Percentiles rank a stretch among this genome's conserved stretches.
phyloP scores from a whole-genome alignment of 176 grass and related monocot species.

The Miscanthus lutarioriparius region DNA sequence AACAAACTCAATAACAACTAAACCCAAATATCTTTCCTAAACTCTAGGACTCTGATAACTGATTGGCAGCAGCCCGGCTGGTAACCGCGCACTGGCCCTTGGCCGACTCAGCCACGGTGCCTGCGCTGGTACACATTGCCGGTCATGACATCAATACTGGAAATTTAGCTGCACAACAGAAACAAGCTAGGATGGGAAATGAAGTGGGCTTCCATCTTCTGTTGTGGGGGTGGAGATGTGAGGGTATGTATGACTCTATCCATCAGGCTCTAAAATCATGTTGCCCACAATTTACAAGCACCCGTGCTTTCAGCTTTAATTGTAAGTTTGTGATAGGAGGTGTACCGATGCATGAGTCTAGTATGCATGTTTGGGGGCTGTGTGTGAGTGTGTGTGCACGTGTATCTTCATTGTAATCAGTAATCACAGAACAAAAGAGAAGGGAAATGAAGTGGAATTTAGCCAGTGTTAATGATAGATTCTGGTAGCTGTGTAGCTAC shows the following conservation, averaged over 20 bases:
- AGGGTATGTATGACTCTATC: neutral
- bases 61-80: no score
- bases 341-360: neutral
- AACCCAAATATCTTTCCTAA: no score
- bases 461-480: neutral
- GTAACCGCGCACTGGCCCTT: no score
- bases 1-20: no score
- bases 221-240: neutral
- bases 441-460: slow-evolving; percentile 13
- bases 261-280: neutral
- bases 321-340: neutral
- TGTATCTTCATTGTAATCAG: neutral
- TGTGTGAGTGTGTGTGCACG: neutral
- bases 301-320: neutral
- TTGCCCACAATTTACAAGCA: neutral
- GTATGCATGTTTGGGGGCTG: neutral
- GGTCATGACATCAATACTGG: neutral
- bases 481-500: neutral
- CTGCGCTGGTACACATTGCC: no score
- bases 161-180: slow-evolving; percentile 15
- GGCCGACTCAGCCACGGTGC: no score
- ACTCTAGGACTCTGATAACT: no score
- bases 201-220: neutral
- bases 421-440: neutral
- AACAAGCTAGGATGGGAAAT: slow-evolving; percentile 20